Percentiles rank a stretch among this genome's conserved stretches.
Evolutionary conservation across 805 yeast species (phyloP).

Genomic region (Debaryomyces tyrocola): DNA sequence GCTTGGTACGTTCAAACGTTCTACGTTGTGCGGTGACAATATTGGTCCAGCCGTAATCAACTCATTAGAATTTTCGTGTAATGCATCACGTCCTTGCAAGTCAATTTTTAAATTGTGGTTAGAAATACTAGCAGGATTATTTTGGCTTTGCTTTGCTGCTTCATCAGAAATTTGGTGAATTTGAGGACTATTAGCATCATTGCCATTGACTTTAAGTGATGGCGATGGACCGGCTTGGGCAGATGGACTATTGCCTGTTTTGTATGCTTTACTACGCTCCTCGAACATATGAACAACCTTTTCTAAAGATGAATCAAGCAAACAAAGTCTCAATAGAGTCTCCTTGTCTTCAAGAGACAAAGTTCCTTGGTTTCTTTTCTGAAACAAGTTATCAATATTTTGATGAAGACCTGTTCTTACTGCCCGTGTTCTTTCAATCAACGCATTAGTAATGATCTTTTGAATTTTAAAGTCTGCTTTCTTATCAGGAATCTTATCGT

Average conservation of each 20-base stretch:
- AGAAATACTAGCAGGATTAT: not conserved
- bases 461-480: constrained; percentile 40
- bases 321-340: constrained; percentile 51
- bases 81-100: constrained; percentile 22
- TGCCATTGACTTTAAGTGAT: not conserved
- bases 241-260: not conserved
- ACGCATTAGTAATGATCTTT: constrained; percentile 47
- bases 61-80: constrained; percentile 52
- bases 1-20: constrained; percentile 13
- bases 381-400: constrained; percentile 51
- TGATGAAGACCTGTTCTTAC: constrained; percentile 52
- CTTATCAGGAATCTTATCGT: constrained; percentile 37
- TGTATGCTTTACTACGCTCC: constrained; percentile 29
- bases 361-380: constrained; percentile 44
- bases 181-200: not conserved
- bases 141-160: not conserved
- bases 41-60: constrained; percentile 55
- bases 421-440: constrained; percentile 50
- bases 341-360: constrained; percentile 57
- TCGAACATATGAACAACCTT: constrained; percentile 52
- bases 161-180: not conserved
- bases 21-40: constrained; percentile 42
- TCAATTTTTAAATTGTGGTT: not conserved
- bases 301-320: constrained; percentile 54
- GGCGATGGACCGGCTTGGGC: not conserved